phyloP scores from a whole-genome alignment of 176 grass and related monocot species.

The Guadua angustifolia region DNA sequence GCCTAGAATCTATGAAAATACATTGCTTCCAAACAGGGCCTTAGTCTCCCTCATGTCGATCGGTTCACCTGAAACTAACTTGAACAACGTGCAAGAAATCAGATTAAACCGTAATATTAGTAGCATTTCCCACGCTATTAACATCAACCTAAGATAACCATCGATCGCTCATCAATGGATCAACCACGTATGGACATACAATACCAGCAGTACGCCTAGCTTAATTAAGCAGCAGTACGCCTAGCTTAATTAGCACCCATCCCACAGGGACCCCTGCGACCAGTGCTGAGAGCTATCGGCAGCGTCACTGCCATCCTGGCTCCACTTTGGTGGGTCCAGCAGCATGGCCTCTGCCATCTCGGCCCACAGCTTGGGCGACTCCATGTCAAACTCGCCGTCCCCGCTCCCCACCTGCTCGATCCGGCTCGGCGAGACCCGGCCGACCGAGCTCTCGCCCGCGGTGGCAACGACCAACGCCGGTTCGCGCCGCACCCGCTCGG shows the following conservation, averaged over 20 bases:
- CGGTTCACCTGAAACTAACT: neutral
- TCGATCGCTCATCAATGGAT: neutral
- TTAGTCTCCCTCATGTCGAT: neutral
- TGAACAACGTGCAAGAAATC: neutral
- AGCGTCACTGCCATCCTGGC: conserved; percentile 36
- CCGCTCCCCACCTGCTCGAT: neutral
- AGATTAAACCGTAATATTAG: neutral
- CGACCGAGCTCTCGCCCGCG: neutral
- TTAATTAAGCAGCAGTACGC: neutral
- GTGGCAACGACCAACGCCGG: conserved; percentile 13
- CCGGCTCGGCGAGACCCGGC: neutral
- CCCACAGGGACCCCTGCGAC: conserved; percentile 52
- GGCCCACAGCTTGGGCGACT: conserved; percentile 61
- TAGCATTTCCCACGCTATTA: neutral
- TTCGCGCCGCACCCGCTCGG: conserved; percentile 46
- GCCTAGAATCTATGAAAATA: no score
- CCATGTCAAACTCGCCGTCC: conserved; percentile 48
- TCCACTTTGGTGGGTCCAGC: conserved; percentile 62
- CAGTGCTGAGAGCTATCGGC: conserved; percentile 46
- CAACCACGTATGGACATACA: conserved; percentile 1
- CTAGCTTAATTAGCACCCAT: conserved; percentile 9
- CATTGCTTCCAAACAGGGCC: no score
- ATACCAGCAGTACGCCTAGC: neutral
- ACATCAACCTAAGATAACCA: neutral
- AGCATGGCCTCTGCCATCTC: conserved; percentile 75